Evolutionary conservation across 352 stramenopile species (phyloP), one percentile per base, ranked within the genome.

Genomic region (Phytophthora cajani): DNA sequence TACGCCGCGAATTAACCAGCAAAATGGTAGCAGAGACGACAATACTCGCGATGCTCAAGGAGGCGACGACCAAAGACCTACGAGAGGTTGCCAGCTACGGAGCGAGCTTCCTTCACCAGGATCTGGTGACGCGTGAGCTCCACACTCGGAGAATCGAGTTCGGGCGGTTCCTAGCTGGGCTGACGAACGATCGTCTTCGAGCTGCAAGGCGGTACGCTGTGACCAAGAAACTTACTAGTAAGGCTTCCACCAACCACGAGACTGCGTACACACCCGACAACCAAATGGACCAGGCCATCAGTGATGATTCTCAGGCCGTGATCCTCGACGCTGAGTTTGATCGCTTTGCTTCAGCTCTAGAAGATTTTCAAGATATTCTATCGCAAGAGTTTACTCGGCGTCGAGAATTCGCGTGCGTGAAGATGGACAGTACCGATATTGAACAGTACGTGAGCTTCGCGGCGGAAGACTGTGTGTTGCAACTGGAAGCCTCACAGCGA

Each of bases 11-110:
- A 27, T 77, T 94, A 52, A 91, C 85, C 9, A 90, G 84, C 58
- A 89, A 88, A 47, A 80, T 94, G 69, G 77, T 94, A 11, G 77
- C 85, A 0, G 82, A 92, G 46, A 90, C 79, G 0, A 92, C 85
- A 1, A 50, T 94, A 5, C 64, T 93, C 3, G 72, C 80, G 10
- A 88, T 94, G 21, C 54, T 93, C 7, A 91, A 94, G 62, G 57
- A 74, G 23, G 71, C 76, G 0, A 74, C 81, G 4, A 91, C 83
- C 0, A 69, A 58, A 30, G 84, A 94, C 42, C 56, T 91, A 3
- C 71, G 75, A 3, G 84, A 92, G 38, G 66, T 94, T 7, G 76
- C 81, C 21, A 61, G 14, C 9, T 78, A 59, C 12, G 81, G 78
- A n/a, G 72, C 71, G 36, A 76, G 53, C 2, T 94, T 94, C 50